phyloP scores from a whole-genome alignment of 2,329 filamentous ascomycete species.

The Corynespora cassiicola region DNA sequence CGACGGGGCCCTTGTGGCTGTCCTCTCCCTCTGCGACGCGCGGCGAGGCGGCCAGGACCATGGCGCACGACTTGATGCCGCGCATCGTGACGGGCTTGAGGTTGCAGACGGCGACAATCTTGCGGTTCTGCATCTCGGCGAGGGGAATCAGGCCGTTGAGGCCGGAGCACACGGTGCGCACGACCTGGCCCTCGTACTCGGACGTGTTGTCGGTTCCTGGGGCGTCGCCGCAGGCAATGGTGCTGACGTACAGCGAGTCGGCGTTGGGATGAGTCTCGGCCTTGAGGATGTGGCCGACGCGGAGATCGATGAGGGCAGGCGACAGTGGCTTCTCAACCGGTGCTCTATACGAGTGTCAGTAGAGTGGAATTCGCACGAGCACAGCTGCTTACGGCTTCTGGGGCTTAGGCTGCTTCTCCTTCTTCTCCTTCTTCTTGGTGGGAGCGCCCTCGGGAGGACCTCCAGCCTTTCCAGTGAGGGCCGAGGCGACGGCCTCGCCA shows the following conservation, averaged over 20 bases:
- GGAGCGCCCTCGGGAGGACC: constrained; percentile 50
- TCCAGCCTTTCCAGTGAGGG: constrained; percentile 50
- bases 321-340: constrained; percentile 77
- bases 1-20: constrained; percentile 87
- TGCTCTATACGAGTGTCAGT: constrained; percentile 45
- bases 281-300: constrained; percentile 97
- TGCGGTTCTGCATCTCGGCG: constrained; percentile 95
- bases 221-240: constrained; percentile 90
- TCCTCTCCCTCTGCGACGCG: constrained; percentile 79
- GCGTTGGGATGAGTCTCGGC: constrained; percentile 95
- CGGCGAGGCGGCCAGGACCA: constrained; percentile 97
- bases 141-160: constrained; percentile 92
- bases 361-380: not conserved
- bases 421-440: constrained; percentile 79
- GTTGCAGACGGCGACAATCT: constrained; percentile 95
- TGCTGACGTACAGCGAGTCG: constrained; percentile 93
- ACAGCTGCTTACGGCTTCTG: constrained; percentile 54
- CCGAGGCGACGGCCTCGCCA: constrained; percentile 57
- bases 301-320: constrained; percentile 88
- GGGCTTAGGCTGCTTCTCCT: constrained; percentile 82
- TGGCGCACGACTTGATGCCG: constrained; percentile 79
- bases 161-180: constrained; percentile 95
- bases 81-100: constrained; percentile 99
- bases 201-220: constrained; percentile 86
- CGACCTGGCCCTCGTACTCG: constrained; percentile 89